Evolutionary conservation across 2,329 filamentous ascomycete genomes (phyloP).

Genomic region (Sarocladium strictum): DNA sequence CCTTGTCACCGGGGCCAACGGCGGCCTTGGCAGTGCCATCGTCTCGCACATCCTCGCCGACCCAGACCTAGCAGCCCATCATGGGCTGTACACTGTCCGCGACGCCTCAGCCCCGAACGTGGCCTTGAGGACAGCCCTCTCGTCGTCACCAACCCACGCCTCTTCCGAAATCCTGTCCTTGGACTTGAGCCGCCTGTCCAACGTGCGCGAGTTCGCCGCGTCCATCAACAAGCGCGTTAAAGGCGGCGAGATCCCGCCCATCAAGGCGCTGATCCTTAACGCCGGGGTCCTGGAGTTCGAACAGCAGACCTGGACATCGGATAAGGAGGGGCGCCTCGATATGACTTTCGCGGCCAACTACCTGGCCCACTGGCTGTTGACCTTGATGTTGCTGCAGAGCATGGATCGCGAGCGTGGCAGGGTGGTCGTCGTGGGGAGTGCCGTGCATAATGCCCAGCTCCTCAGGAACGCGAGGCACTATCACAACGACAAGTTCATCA

Average conservation of each 20-base stretch:
- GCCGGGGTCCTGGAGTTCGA: slow-evolving; percentile 19
- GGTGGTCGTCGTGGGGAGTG: slow-evolving; percentile 25
- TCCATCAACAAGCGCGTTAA: slow-evolving; percentile 24
- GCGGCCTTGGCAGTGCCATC: slow-evolving; percentile 30
- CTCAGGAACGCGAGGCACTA: slow-evolving; percentile 15
- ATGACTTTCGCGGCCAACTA: slow-evolving; percentile 27
- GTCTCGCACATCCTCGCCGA: slow-evolving; percentile 22
- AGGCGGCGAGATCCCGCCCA: slow-evolving; percentile 27
- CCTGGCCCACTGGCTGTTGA: slow-evolving; percentile 23
- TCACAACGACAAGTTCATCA: slow-evolving; percentile 18
- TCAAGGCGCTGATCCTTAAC: slow-evolving; percentile 33
- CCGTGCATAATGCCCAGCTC: slow-evolving; percentile 23
- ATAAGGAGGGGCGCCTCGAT: slow-evolving; percentile 25
- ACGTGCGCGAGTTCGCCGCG: slow-evolving; percentile 20
- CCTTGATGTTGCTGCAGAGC: slow-evolving; percentile 25
- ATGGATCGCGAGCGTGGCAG: slow-evolving; percentile 23
- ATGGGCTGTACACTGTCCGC: slow-evolving; percentile 31
- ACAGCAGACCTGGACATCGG: slow-evolving; percentile 11
- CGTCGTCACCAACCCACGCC: not conserved
- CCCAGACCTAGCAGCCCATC: slow-evolving; percentile 25
- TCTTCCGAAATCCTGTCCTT: slow-evolving; percentile 22
- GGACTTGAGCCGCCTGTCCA: slow-evolving; percentile 24
- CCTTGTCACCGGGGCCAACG: slow-evolving; percentile 32
- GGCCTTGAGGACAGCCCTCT: not conserved
- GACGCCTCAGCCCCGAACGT: slow-evolving; percentile 24